Conservation (phyloP, 2,329 filamentous ascomycete species). For the Sarocladiaceae sp. region DNA sequence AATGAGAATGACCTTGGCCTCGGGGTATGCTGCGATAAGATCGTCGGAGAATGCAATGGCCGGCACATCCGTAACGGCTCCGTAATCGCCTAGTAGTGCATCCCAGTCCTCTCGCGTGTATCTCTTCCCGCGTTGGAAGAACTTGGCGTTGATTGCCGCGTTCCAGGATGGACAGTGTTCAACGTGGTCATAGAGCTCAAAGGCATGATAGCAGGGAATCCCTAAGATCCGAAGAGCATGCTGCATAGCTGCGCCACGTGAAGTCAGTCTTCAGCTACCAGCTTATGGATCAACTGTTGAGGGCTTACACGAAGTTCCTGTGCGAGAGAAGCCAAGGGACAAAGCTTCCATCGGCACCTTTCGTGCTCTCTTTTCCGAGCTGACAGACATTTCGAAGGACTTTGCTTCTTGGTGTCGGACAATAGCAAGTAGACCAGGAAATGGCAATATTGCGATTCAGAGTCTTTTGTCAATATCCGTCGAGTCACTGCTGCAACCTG, state of each 20-base stretch:
- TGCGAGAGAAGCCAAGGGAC: neutral
- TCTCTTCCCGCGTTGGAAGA: neutral
- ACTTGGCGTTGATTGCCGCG: neutral
- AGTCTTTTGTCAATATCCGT: neutral
- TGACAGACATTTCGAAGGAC: neutral
- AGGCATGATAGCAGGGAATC: neutral
- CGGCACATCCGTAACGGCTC: slow-evolving; percentile 34
- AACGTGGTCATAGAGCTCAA: neutral
- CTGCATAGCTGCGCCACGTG: neutral
- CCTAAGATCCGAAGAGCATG: neutral
- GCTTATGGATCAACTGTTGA: neutral
- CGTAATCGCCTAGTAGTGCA: slow-evolving; percentile 17
- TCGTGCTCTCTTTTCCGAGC: neutral
- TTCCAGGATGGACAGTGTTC: neutral
- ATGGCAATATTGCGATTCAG: neutral
- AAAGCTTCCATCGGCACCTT: neutral
- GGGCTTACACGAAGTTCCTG: neutral
- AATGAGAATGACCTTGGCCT: slow-evolving; percentile 40
- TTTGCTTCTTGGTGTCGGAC: neutral
- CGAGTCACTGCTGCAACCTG: neutral
- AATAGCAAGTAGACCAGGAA: neutral
- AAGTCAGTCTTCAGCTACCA: neutral
- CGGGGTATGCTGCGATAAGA: slow-evolving; percentile 38
- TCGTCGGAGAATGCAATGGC: slow-evolving; percentile 34
- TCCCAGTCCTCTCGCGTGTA: slow-evolving; percentile 18